Evolutionary conservation across 2,329 filamentous ascomycete species (phyloP).

Genomic region (Xylariaceae sp.): DNA sequence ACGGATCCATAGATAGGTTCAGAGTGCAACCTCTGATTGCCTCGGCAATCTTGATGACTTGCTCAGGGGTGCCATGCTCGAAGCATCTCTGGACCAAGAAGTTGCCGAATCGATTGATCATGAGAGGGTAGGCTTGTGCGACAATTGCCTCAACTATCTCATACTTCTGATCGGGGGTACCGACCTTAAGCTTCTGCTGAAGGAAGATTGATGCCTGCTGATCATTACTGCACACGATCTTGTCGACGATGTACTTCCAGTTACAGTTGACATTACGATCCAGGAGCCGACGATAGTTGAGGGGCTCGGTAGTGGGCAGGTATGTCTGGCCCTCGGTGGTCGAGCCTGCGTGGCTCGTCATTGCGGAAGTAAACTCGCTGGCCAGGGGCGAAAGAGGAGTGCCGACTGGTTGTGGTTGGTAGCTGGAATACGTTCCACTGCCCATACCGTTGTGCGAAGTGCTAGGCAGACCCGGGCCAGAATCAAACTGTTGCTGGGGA

Average conservation of each 20-base stretch:
- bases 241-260: conserved; percentile 99
- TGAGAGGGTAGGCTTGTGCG: conserved; percentile 86
- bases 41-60: conserved; percentile 91
- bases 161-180: conserved; percentile 90
- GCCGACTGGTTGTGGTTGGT: conserved; percentile 32
- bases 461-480: conserved; percentile 30
- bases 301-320: conserved; percentile 79
- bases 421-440: conserved; percentile 24
- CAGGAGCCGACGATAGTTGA: conserved; percentile 92
- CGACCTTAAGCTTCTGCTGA: conserved; percentile 97
- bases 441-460: conserved; percentile 35
- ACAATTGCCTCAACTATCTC: conserved; percentile 97
- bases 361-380: conserved; percentile 63
- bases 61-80: conserved; percentile 92
- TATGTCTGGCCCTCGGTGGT: conserved; percentile 69
- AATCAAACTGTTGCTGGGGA: conserved; percentile 33
- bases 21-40: conserved; percentile 92
- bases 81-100: conserved; percentile 98
- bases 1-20: conserved; percentile 95
- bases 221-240: conserved; percentile 98
- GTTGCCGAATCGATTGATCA: conserved; percentile 98
- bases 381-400: conserved; percentile 70
- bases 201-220: conserved; percentile 98
- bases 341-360: conserved; percentile 48
- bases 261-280: conserved; percentile 97